Conservation (phyloP, 371 early-diverging fungal species). For the Actinomortierella ambigua region DNA sequence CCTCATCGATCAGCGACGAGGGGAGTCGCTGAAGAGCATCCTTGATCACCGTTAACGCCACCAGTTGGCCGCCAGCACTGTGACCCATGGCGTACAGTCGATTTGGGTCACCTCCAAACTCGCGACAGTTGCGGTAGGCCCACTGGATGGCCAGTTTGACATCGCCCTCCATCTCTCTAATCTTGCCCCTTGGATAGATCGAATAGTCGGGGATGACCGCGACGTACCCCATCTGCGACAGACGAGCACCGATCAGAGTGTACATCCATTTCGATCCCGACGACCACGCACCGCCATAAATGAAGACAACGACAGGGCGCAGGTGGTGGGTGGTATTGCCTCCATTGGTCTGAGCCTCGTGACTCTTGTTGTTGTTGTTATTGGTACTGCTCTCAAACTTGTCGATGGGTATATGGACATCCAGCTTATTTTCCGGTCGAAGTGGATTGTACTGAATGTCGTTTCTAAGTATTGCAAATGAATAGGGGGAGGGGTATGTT, state of each 20-base stretch:
- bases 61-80: conserved; percentile 41
- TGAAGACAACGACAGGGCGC: conserved; percentile 71
- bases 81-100: conserved; percentile 37
- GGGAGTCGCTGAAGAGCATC: conserved; percentile 32
- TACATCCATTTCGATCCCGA: conserved; percentile 66
- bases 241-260: conserved; percentile 64
- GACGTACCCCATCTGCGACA: conserved; percentile 69
- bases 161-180: conserved; percentile 67
- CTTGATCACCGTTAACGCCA: conserved; percentile 27
- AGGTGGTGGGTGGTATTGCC: conserved; percentile 27
- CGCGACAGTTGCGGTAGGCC: conserved; percentile 53
- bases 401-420: conserved; percentile 25
- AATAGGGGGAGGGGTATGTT: too few relatives aligned
- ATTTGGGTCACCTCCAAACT: conserved; percentile 39
- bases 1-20: conserved; percentile 11
- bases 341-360: too few relatives aligned
- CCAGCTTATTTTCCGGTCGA: conserved; percentile 30
- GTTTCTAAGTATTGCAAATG: conserved; percentile 8
- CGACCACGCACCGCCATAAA: conserved; percentile 79
- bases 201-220: conserved; percentile 80
- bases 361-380: conserved; percentile 3
- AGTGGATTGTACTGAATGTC: conserved; percentile 28
- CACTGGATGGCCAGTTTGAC: conserved; percentile 66
- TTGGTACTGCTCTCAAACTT: not conserved
- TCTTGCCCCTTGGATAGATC: conserved; percentile 65